Base-by-base conservation (phyloP, 805 yeast genomes). In the Saccharomycopsis sp. region DNA sequence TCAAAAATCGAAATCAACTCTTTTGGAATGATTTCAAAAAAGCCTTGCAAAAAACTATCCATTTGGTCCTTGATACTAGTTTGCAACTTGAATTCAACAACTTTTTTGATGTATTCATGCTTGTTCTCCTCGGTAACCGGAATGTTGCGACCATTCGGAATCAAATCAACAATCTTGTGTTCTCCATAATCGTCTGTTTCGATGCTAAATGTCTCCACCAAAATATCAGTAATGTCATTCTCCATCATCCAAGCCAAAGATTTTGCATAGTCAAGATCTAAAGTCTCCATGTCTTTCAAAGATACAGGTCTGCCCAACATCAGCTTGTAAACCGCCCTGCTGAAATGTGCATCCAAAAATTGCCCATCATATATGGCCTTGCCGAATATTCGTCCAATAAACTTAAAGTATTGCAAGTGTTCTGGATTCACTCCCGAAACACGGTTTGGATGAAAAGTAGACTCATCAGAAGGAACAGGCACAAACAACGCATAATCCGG, bases 241-340 rank as follows among this genome's bases (percentile, higher is more conserved):
- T 92, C 96, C 48, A 87, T 67, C 61, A 87, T 85, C 98, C 98
- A 92, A 56, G 85, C 84, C 62, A 92, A 69, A 18, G 95, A 89
- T 57, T 92, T 77, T 66, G 86, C 86, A 65, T 89, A 87, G 58
- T 92, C 97, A 18, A 95, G 89, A 63, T 92, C 99, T 46, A 94
- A 96, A 63, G 96, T 95, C 33, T 92, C 97, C 86, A 92, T 81
- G 56, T 92, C 99, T 53, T 84, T 85, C 53, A 92, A 68, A 0
- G 94, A 74, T 7, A 88, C 95, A 1, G 80, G 68, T 44, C 77
- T 72, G 4, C 92, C 85, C 36, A 92, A 65, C 37, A 92, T 75
- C 49, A 80, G 71, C 62, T 92, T 92, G 65, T 92, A 92, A 21
- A 92, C 95, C 4, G 95, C 95, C 46, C 97, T 69, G 47, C 94